Base-by-base conservation (phyloP, 2,329 filamentous ascomycete species). In the Ambrosiella xylebori region DNA sequence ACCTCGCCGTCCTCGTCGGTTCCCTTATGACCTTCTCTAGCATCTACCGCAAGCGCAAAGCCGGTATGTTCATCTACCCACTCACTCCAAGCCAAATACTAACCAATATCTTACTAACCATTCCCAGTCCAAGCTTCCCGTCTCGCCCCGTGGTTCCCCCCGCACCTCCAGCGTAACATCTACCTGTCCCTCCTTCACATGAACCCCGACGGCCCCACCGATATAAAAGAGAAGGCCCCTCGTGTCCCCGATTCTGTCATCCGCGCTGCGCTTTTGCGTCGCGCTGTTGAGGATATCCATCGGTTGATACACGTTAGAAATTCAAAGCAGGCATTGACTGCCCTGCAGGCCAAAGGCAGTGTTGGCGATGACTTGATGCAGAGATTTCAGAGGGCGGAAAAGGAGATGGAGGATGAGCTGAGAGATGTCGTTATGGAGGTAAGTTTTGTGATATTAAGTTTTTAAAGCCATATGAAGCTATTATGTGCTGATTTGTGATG, bases 311-410 rank as follows among this genome's bases (percentile, higher is more conserved):
- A 93, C 68, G 81, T 98, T 66, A 82, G 91, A 66, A 85, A 80
- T 59, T 85, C 88, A 64, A 98, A 97, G 75, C 86, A 87, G 65
- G 88, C 93, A 7, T 81, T 95, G 66, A 84, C 85, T 67, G 79
- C 83, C 27, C 74, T 98, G 63, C 71, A 97, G 65, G 88, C 95
- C 71, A 79, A 88, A 62, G 93, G 93, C 54, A 95, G 88, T 66
- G 89, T 98, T 1, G 91, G 93, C 12, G 93, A 98, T 68, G 93
- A 98, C 70, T 72, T 98, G 64, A 95, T 89, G 86, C 88, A 96
- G 74, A 79, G 91, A 44, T 95, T 97, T 70, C 72, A 84, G 71
- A 80, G 88, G 55, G 93, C 91, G 0, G 93, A 98, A 78, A 90
- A 94, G 74, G 93, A 98, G 72, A 94, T 97, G 76, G 90, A 98